These are phyloP conservation scores for Populus trichocarpa DNA, from an alignment of 441 rosid genomes.

Conservation along the genomic window DNA sequence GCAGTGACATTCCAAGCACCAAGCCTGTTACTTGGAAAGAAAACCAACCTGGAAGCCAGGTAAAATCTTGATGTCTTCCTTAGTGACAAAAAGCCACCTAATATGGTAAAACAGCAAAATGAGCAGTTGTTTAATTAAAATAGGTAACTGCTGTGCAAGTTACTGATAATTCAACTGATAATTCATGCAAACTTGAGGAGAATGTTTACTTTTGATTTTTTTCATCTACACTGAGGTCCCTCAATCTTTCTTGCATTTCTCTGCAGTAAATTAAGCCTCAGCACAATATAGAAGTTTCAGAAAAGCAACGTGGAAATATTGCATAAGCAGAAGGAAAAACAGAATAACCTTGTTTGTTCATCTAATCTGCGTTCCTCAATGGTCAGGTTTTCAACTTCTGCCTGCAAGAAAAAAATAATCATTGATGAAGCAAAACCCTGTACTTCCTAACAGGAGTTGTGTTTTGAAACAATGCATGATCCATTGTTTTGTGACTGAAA, in stretches of 20 bases:
- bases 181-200: conserved; percentile 2
- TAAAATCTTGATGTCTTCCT: conserved; percentile 89
- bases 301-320: conserved; percentile 11
- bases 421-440: conserved; percentile 3
- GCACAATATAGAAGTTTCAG: conserved; percentile 17
- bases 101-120: conserved; percentile 24
- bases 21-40: conserved; percentile 13
- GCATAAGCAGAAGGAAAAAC: conserved; percentile 16
- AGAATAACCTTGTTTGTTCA: conserved; percentile 69
- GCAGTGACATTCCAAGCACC: conserved; percentile 9
- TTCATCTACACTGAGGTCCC: conserved; percentile 87
- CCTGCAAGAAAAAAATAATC: conserved; percentile 37
- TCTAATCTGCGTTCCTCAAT: conserved; percentile 65
- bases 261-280: conserved; percentile 46
- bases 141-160: neutral
- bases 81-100: conserved; percentile 95
- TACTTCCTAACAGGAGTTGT: neutral
- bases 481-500: neutral
- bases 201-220: conserved; percentile 69
- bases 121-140: conserved; percentile 14
- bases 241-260: conserved; percentile 83
- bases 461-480: neutral
- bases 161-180: neutral
- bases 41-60: conserved; percentile 85
- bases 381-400: conserved; percentile 72